Evolutionary conservation across 1,284 basidiomycete genomes (phyloP).

Genomic region (Mycena sp.): DNA sequence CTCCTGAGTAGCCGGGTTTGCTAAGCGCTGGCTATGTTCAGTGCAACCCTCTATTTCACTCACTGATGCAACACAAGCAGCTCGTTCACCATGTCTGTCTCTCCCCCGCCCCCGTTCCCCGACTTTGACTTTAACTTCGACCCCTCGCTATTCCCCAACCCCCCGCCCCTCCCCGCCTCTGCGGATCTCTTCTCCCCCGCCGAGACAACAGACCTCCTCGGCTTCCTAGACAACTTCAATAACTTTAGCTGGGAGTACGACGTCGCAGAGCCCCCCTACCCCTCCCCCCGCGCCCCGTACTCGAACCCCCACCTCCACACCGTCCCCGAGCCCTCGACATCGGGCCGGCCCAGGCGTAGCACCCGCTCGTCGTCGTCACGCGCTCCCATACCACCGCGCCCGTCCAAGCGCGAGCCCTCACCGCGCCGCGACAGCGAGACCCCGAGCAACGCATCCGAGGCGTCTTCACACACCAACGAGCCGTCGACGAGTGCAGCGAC

Average conservation of each 20-base stretch:
- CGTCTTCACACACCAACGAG: slow-evolving; percentile 33
- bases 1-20: too few species aligned
- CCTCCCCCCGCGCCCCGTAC: slow-evolving; percentile 46
- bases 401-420: too few species aligned
- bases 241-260: slow-evolving; percentile 67
- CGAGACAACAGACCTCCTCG: slow-evolving; percentile 76
- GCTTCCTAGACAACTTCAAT: slow-evolving; percentile 81
- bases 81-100: slow-evolving; percentile 42
- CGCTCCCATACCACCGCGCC: too few species aligned
- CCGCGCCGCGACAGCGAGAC: slow-evolving; percentile 35
- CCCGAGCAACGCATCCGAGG: slow-evolving; percentile 44
- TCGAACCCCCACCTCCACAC: slow-evolving; percentile 57
- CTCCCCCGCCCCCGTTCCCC: slow-evolving; percentile 59
- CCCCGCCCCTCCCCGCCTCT: slow-evolving; percentile 69
- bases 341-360: slow-evolving; percentile 39
- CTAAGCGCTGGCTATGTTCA: neutral
- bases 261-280: slow-evolving; percentile 20
- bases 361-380: slow-evolving; percentile 42
- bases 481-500: slow-evolving; percentile 22
- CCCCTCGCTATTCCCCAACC: slow-evolving; percentile 64
- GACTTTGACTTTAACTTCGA: slow-evolving; percentile 76
- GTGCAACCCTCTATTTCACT: slow-evolving; percentile 11
- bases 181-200: slow-evolving; percentile 78
- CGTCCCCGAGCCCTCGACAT: slow-evolving; percentile 52
- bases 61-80: slow-evolving; percentile 13